These are phyloP conservation scores for Passiflora organensis DNA, from an alignment of 345 rosid genomes.

Conservation along the genomic window DNA sequence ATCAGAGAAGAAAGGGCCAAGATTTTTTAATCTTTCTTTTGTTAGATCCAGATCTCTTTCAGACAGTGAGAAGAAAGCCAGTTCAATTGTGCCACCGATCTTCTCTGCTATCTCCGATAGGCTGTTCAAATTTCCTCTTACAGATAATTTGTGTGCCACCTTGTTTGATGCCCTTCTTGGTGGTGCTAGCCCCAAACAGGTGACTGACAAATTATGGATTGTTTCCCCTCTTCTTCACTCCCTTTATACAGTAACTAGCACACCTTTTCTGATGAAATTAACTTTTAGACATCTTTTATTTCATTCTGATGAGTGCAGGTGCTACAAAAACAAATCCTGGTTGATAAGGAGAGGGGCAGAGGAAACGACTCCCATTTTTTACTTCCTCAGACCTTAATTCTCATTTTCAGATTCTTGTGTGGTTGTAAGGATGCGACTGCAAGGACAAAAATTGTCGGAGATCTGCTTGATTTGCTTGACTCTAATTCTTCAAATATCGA, in stretches of 20 bases:
- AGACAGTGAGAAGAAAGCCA: constrained; percentile 51
- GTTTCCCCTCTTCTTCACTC: not conserved
- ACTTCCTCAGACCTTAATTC: constrained; percentile 75
- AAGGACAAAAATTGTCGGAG: constrained; percentile 66
- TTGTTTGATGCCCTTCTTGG: constrained; percentile 97
- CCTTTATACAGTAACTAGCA: not conserved
- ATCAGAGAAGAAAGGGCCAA: constrained; percentile 76
- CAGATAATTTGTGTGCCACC: constrained; percentile 80
- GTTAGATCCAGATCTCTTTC: constrained; percentile 65
- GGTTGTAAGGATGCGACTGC: constrained; percentile 54
- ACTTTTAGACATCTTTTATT: constrained; percentile 8
- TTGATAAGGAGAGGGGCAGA: constrained; percentile 56
- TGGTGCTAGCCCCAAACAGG: constrained; percentile 99
- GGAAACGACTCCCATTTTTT: constrained; percentile 59
- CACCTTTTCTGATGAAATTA: not conserved
- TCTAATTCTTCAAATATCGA: constrained; percentile 83
- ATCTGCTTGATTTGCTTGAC: constrained; percentile 80
- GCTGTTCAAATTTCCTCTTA: constrained; percentile 71
- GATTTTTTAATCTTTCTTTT: constrained; percentile 71
- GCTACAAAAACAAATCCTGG: constrained; percentile 64
- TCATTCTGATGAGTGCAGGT: constrained; percentile 43
- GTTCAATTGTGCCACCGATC: constrained; percentile 58
- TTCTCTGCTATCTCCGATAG: constrained; percentile 70
- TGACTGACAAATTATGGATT: constrained; percentile 23
- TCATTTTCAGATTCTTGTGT: constrained; percentile 71